Evolutionary conservation across 371 early-diverging fungal genomes (phyloP), one percentile per base, ranked within the genome.

Genomic region (Lichtheimia corymbifera): DNA sequence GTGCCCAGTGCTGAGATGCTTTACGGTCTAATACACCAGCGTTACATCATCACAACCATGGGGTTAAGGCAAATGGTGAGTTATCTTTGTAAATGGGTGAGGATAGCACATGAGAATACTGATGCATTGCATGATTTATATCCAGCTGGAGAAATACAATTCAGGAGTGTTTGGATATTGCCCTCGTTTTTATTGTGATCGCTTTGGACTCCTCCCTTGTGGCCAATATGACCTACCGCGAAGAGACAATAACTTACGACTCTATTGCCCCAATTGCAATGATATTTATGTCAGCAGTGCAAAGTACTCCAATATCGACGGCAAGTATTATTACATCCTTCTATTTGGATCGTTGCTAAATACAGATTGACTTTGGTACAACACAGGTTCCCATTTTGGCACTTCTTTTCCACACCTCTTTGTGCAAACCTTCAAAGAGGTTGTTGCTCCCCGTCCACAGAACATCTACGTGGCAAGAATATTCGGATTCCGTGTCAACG

Each of bases 371-470:
- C 2, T 45, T n/a, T 20, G 22, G 22, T 22, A 22, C 22, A 22
- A 18, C 50, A 30, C 41, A 88, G 85, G 98, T 44, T 93, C 97
- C 24, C 93, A 91, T 69, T 99, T 98, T 84, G 98, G 98, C 18
- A 91, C 93, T 6, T 92, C 97, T 9, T 96, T 98, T 76, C 91
- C 97, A 25, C 94, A 96, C 70, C 82, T 98, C 67, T 86, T 98
- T 60, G 83, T 95, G 66, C 83, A 93, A 62, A 81, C 88, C 15
- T 93, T 91, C 74, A 90, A 93, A 15, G 84, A 94, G 41, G 68
- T 85, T 15, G 71, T 86, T 41, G 91, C 90, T 20, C 55, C 52
- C 6, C 61, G 71, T 22, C 68, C 67, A 17, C 70, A 73, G 14
- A 63, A 66, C 42, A 74, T 81, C 20, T 96, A 92, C 69, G 71